Evolutionary conservation across 805 yeast species (phyloP), one percentile per base, ranked within the genome.

Genomic region (Pichia cephalocereana): DNA sequence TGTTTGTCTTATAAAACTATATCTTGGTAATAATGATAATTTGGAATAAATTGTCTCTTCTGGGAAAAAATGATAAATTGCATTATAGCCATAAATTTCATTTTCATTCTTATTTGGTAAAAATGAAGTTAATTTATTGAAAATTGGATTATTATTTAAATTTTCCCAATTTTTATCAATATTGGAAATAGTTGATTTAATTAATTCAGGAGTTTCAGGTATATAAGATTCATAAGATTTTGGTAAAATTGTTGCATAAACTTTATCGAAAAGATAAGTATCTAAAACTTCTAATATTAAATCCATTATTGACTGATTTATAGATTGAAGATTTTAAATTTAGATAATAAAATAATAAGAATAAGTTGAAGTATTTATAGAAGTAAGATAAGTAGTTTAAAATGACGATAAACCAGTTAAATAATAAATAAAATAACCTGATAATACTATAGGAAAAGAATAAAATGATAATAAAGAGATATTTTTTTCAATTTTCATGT

Each of bases 241-340:
- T 15, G 96, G 96, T 43, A 87, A 69, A 3, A 79, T 52, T 39
- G 68, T 68, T 31, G 97, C 86, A 58, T 89, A 91, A 17, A 79
- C 69, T 62, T 71, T 73, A 69, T 93, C 99, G 45, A 91, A 76
- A 30, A 80, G 58, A 57, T 69, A 86, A 43, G 86, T 73, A 67
- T 93, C 99, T 42, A 72, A 68, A 26, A 80, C 70, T 66, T 93
- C 99, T 46, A 93, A 75, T 26, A 88, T 89, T 60, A 93, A 71
- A 83, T 93, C 99, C 99, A 93, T 91, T 49, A 23, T 40, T 23
- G 30, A 8, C 32, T n/a, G 18, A 17, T 34, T 34, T 15, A 14
- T 12, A 23, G 18, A 42, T 18, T 14, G 8, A 8, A 15, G 8
- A 9, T 7, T 6, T 11, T 27, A n/a, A 42, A 32, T 19, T 19